Conservation (phyloP, 352 stramenopile genomes). For the Globisporangium paroecandrum region DNA sequence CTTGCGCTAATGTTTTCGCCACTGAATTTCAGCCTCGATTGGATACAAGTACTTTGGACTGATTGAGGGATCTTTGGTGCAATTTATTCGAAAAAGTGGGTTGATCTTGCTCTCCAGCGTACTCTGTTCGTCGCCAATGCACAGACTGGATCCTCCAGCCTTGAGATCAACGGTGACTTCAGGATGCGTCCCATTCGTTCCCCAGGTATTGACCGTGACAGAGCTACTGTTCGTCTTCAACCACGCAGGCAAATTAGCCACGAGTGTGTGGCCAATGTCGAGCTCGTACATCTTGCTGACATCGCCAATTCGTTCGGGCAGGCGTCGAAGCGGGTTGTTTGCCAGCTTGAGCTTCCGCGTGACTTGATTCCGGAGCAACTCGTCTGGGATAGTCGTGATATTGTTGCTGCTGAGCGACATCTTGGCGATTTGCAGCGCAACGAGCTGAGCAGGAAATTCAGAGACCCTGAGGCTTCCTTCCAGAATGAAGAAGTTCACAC, state of each 20-base stretch:
- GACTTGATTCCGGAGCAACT: neutral
- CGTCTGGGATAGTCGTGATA: constrained; percentile 6
- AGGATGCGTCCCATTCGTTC: neutral
- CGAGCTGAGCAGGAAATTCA: neutral
- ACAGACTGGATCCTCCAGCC: neutral
- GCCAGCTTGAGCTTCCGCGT: neutral
- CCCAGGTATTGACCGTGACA: neutral
- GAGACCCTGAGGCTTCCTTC: neutral
- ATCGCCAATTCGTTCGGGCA: neutral
- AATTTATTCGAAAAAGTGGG: neutral
- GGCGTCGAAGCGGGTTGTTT: constrained; percentile 1
- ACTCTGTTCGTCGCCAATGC: neutral
- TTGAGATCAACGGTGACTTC: neutral
- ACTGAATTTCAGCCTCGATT: neutral
- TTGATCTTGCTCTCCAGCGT: neutral
- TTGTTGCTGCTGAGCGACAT: constrained; percentile 6
- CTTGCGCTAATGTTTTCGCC: neutral
- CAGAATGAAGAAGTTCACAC: constrained; percentile 7
- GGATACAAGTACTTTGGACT: neutral
- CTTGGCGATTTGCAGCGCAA: neutral
- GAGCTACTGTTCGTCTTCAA: neutral
- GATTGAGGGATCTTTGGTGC: neutral
- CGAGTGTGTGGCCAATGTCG: neutral
- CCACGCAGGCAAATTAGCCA: neutral
- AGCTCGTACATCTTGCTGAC: neutral